Conservation (phyloP, 768 basidiomycete genomes). For the Holtermannia corniformis region DNA sequence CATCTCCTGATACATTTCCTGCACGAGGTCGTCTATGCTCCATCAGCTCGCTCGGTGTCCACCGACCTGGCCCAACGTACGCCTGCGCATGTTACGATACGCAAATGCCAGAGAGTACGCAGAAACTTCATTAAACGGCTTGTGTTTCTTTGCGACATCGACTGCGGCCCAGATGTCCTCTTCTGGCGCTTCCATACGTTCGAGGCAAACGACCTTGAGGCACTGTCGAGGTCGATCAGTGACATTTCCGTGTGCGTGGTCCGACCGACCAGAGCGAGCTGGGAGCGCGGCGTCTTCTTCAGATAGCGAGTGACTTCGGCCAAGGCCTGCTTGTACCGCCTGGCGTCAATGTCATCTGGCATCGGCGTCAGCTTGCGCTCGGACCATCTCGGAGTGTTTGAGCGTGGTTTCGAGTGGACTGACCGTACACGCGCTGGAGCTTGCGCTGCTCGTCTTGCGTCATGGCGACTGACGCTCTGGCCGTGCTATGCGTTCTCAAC, state of each 20-base stretch:
- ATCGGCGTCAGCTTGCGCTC: not conserved
- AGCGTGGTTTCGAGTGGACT: slow-evolving; percentile 1
- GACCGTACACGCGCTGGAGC: slow-evolving; percentile 26
- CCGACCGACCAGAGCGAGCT: slow-evolving; percentile 16
- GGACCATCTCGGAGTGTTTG: not conserved
- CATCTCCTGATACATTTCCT: slow-evolving; percentile 13
- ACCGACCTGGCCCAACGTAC: not conserved
- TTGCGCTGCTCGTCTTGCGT: slow-evolving; percentile 25
- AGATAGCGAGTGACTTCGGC: slow-evolving; percentile 15
- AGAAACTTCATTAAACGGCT: not conserved
- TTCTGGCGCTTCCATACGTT: not conserved
- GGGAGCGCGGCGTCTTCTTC: slow-evolving; percentile 30
- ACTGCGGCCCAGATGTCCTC: not conserved
- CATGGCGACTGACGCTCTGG: no score
- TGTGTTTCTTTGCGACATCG: not conserved
- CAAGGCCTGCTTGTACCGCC: slow-evolving; percentile 13
- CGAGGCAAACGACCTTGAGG: not conserved
- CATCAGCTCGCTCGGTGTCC: not conserved
- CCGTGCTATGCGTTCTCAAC: no score
- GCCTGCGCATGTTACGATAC: not conserved
- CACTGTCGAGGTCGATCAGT: not conserved
- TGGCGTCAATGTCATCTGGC: slow-evolving; percentile 22
- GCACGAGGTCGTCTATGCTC: slow-evolving; percentile 16
- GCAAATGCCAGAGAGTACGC: not conserved
- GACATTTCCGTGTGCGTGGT: not conserved